Base-by-base conservation (phyloP, 2,329 filamentous ascomycete species). In the Colletotrichum incanum region DNA sequence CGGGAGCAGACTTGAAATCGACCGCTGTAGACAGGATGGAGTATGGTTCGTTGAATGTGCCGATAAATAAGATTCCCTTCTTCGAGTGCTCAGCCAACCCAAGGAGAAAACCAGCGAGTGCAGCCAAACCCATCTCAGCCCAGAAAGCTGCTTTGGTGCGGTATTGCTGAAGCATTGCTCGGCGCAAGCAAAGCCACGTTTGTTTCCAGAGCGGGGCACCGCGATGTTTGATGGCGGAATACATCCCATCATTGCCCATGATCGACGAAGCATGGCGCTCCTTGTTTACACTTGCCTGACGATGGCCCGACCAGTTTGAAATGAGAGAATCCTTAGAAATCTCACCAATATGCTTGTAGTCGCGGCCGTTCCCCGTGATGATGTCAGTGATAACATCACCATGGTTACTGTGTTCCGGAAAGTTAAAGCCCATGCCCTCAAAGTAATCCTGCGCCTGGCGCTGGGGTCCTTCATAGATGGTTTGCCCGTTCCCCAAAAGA, bases 351-450 rank as follows among this genome's bases (percentile, higher is more conserved):
- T 72, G 75, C 73, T 88, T 87, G 78, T 90, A 90, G 16, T 81
- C 77, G 18, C 84, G 80, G 0, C 88, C 88, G 73, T 90, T 87
- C 3, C 89, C 89, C 0, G 88, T 88, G 75, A 91, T 87, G 74
- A 91, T 90, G 65, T 91, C 89, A n/a, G 89, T 89, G 31, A 91
- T 84, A 1, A 88, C 82, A 73, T 91, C 90, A 11, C 87, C 89
- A 7, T 84, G 85, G 74, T 91, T 91, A 55, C 82, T 82, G 68
- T 86, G 82, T 20, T 78, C 71, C 0, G 85, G 85, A 70, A 91
- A 89, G 0, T 78, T 75, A 77, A 87, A 91, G 2, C 89, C 89
- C 16, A 87, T 78, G 43, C 80, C 76, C 75, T 88, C 84, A 68
- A 91, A 90, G 76, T 88, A 90, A 2, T 75, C 68, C 62, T 84